Evolutionary conservation across 2,329 filamentous ascomycete genomes (phyloP).

Genomic region (Lecanoromycetidae sp.): DNA sequence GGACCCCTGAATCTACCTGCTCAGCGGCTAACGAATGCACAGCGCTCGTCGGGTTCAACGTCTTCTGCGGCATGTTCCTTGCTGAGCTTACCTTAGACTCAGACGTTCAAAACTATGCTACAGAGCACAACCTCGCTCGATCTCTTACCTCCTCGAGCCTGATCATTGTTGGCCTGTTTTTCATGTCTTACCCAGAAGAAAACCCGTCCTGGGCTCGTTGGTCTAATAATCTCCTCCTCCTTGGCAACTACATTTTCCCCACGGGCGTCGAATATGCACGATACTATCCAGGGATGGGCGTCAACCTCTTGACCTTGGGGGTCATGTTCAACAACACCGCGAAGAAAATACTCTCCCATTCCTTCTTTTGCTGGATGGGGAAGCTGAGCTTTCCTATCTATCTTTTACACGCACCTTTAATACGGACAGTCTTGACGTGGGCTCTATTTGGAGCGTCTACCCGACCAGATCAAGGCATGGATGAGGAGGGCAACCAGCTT

Average conservation of each 20-base stretch:
- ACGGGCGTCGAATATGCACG: slow-evolving; percentile 6
- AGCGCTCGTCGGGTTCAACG: slow-evolving; percentile 17
- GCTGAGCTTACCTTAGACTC: slow-evolving; percentile 16
- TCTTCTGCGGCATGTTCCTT: slow-evolving; percentile 17
- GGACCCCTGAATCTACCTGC: neutral
- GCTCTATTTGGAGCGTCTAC: slow-evolving; percentile 13
- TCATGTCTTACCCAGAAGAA: slow-evolving; percentile 15
- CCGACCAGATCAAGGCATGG: slow-evolving; percentile 2
- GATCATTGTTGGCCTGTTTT: slow-evolving; percentile 11
- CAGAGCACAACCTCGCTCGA: neutral
- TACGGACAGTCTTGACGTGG: slow-evolving; percentile 18
- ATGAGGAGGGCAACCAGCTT: slow-evolving; percentile 7
- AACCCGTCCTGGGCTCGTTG: slow-evolving; percentile 11
- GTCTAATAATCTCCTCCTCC: slow-evolving; percentile 3
- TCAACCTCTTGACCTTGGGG: slow-evolving; percentile 9
- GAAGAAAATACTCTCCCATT: slow-evolving; percentile 11
- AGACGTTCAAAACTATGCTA: slow-evolving; percentile 4
- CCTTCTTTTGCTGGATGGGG: slow-evolving; percentile 15
- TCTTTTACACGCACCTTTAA: slow-evolving; percentile 16
- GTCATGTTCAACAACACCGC: slow-evolving; percentile 14
- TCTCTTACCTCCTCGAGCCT: neutral
- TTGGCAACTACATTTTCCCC: slow-evolving; percentile 13
- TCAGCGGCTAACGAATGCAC: neutral
- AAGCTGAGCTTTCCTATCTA: slow-evolving; percentile 18
- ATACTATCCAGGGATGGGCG: slow-evolving; percentile 15